Conservation (phyloP, 176 grass and related monocot genomes). For the Luzula sylvatica region DNA sequence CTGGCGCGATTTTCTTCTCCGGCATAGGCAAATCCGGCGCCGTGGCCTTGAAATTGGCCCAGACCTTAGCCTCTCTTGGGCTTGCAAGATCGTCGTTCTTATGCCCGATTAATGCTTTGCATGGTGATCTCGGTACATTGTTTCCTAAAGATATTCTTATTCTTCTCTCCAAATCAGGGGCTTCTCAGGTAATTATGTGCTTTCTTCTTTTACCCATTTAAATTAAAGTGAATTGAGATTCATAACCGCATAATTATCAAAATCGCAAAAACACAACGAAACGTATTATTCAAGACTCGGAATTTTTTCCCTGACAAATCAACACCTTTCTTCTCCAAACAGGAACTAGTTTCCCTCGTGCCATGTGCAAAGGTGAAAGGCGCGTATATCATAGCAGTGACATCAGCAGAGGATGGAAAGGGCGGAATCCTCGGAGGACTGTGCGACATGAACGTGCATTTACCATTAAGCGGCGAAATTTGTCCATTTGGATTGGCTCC, state of each 20-base stretch:
- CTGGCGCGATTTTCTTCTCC: constrained; percentile 84
- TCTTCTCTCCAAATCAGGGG: constrained; percentile 85
- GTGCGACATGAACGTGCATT: constrained; percentile 83
- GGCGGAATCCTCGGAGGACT: constrained; percentile 49
- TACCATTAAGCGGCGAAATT: constrained; percentile 86
- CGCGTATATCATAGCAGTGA: constrained; percentile 58
- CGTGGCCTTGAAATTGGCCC: constrained; percentile 67
- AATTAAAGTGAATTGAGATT: too few relatives aligned
- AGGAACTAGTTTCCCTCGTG: constrained; percentile 61
- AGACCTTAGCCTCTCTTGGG: constrained; percentile 80
- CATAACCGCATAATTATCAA: too few relatives aligned
- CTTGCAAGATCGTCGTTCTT: constrained; percentile 64
- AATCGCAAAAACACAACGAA: too few relatives aligned
- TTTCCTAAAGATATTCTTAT: constrained; percentile 69
- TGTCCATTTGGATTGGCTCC: constrained; percentile 90
- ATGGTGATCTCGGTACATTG: constrained; percentile 78
- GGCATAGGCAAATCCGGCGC: constrained; percentile 86
- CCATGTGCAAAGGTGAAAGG: constrained; percentile 87
- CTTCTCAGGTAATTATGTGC: constrained; percentile 32
- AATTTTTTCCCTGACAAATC: too few relatives aligned
- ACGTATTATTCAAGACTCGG: too few relatives aligned
- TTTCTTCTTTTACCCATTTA: background rate
- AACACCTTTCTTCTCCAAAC: too few relatives aligned
- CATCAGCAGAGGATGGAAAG: constrained; percentile 36
- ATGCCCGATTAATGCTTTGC: constrained; percentile 73